Evolutionary conservation across 2,329 filamentous ascomycete genomes (phyloP).

Genomic region (Pyrenochaeta sp.): DNA sequence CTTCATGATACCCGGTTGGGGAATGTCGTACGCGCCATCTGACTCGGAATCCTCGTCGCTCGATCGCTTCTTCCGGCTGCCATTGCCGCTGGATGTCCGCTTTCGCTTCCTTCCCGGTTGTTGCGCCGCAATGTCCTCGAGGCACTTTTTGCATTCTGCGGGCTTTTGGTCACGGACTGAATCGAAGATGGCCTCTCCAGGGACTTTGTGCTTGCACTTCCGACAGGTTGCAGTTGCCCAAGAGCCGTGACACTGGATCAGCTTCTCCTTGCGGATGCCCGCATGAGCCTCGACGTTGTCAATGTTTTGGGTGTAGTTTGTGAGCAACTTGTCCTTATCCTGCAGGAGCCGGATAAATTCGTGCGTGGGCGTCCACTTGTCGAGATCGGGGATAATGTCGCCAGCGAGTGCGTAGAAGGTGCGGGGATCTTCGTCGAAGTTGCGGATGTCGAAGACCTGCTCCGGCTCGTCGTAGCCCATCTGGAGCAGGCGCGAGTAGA

Average conservation of each 20-base stretch:
- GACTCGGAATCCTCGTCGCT: slow-evolving; percentile 62
- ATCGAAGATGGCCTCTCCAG: slow-evolving; percentile 78
- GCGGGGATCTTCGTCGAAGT: slow-evolving; percentile 83
- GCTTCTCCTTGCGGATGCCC: slow-evolving; percentile 79
- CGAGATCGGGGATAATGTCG: slow-evolving; percentile 83
- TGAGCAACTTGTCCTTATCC: slow-evolving; percentile 85
- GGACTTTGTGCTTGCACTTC: slow-evolving; percentile 76
- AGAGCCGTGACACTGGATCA: slow-evolving; percentile 95
- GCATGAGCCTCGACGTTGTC: slow-evolving; percentile 93
- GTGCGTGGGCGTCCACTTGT: slow-evolving; percentile 89
- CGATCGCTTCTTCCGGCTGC: slow-evolving; percentile 56
- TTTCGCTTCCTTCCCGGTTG: slow-evolving; percentile 61
- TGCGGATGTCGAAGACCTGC: slow-evolving; percentile 90
- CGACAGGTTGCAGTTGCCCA: slow-evolving; percentile 93
- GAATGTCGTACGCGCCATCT: slow-evolving; percentile 70
- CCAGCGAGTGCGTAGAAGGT: slow-evolving; percentile 93
- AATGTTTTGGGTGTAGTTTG: slow-evolving; percentile 98
- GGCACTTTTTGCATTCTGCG: slow-evolving; percentile 78
- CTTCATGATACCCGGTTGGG: slow-evolving; percentile 82
- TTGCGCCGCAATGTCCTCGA: slow-evolving; percentile 60
- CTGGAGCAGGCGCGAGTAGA: slow-evolving; percentile 84
- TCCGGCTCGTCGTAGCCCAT: slow-evolving; percentile 84
- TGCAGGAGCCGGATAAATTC: slow-evolving; percentile 91
- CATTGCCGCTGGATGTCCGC: slow-evolving; percentile 56
- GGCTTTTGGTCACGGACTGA: slow-evolving; percentile 79